Conservation (phyloP, 192 early-diverging fungal species). For the Jimgerdemannia lactiflua region DNA sequence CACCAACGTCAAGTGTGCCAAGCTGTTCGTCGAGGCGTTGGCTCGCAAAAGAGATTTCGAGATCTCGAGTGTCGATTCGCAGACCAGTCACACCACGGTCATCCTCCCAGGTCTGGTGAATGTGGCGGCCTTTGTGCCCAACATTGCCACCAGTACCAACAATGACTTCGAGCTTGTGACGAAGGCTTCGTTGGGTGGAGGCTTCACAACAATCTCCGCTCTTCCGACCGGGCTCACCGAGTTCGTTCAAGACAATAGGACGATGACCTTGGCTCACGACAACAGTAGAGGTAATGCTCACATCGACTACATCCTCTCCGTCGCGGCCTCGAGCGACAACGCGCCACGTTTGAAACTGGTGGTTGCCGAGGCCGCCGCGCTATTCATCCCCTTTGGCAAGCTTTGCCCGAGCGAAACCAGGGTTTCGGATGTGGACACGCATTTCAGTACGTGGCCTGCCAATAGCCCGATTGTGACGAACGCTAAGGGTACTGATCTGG, state of each 20-base stretch:
- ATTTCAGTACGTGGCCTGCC: slow-evolving; percentile 80
- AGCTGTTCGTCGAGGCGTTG: slow-evolving; percentile 96
- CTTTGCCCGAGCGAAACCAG: slow-evolving; percentile 27
- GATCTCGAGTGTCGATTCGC: slow-evolving; percentile 84
- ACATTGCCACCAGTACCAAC: slow-evolving; percentile 35
- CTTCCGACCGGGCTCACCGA: slow-evolving; percentile 52
- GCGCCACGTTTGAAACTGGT: slow-evolving; percentile 38
- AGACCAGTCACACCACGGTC: slow-evolving; percentile 82
- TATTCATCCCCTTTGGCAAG: slow-evolving; percentile 62
- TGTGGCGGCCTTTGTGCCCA: slow-evolving; percentile 65
- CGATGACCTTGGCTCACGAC: slow-evolving; percentile 47
- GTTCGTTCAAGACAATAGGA: slow-evolving; percentile 51
- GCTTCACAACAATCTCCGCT: slow-evolving; percentile 79
- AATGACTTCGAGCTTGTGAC: slow-evolving; percentile 62
- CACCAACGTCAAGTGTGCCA: slow-evolving; percentile 99
- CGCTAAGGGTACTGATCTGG: slow-evolving; percentile 85
- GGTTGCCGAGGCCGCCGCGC: slow-evolving; percentile 42
- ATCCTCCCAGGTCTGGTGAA: slow-evolving; percentile 88
- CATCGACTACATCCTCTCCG: slow-evolving; percentile 72
- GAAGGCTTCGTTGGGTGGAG: slow-evolving; percentile 76
- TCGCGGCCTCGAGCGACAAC: slow-evolving; percentile 72
- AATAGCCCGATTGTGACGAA: slow-evolving; percentile 74
- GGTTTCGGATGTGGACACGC: slow-evolving; percentile 63
- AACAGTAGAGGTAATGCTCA: slow-evolving; percentile 46
- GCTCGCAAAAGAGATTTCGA: slow-evolving; percentile 69